These are phyloP conservation scores for Endothia cerciana DNA, from an alignment of 2,329 filamentous ascomycete genomes.

Conservation along the genomic window DNA sequence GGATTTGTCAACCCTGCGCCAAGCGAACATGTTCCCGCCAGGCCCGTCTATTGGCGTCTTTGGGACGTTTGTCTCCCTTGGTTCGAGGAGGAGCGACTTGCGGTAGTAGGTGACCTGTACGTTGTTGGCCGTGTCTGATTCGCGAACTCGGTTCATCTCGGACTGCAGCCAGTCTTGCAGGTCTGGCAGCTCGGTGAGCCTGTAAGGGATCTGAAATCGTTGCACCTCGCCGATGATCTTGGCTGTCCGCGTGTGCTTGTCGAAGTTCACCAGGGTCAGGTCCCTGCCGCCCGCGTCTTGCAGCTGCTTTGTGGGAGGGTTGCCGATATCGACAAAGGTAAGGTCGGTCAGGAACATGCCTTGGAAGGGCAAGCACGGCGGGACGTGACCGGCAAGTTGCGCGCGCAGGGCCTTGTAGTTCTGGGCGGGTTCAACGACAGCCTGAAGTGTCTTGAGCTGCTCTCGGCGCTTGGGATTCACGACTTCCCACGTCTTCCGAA, in stretches of 20 bases:
- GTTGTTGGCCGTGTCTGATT: slow-evolving; percentile 53
- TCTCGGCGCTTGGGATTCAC: slow-evolving; percentile 84
- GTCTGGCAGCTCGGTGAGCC: slow-evolving; percentile 79
- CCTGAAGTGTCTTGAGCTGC: slow-evolving; percentile 75
- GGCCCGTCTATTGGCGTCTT: slow-evolving; percentile 36
- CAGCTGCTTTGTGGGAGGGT: slow-evolving; percentile 81
- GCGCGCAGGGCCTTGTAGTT: slow-evolving; percentile 89
- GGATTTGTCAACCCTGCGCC: slow-evolving; percentile 24
- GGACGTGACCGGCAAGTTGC: slow-evolving; percentile 81
- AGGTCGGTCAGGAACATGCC: slow-evolving; percentile 96
- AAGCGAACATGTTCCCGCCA: slow-evolving; percentile 26
- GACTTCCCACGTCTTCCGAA: slow-evolving; percentile 90
- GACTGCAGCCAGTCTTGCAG: slow-evolving; percentile 91
- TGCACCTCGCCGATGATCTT: slow-evolving; percentile 96
- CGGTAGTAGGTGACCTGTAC: slow-evolving; percentile 72
- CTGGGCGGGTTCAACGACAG: slow-evolving; percentile 85
- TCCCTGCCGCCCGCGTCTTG: slow-evolving; percentile 53
- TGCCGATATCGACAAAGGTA: slow-evolving; percentile 94
- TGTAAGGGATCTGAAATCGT: slow-evolving; percentile 92
- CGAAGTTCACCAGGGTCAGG: slow-evolving; percentile 90
- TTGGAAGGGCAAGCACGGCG: slow-evolving; percentile 92
- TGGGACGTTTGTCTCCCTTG: slow-evolving; percentile 57
- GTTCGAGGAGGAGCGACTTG: slow-evolving; percentile 83
- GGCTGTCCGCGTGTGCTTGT: slow-evolving; percentile 93
- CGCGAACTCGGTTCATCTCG: slow-evolving; percentile 77